Evolutionary conservation across 305 asterid species (phyloP).

Genomic region (Fraxinus albicans): DNA sequence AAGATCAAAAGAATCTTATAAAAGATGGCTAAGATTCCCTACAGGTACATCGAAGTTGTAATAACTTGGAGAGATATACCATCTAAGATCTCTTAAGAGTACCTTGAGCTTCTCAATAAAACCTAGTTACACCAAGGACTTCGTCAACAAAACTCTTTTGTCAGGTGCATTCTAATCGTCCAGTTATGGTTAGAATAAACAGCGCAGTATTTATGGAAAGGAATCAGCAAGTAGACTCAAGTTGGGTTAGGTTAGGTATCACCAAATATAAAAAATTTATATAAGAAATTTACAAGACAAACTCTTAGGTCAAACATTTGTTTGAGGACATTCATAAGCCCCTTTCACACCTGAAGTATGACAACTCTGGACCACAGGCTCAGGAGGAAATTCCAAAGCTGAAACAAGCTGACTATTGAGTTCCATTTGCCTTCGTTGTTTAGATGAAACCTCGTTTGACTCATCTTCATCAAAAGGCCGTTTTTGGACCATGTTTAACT

Average conservation of each 20-base stretch:
- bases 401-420: constrained; percentile 8
- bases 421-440: constrained; percentile 24
- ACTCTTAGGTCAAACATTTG: background rate
- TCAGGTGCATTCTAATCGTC: background rate
- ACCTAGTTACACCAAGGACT: background rate
- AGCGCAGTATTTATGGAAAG: background rate
- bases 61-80: background rate
- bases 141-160: background rate
- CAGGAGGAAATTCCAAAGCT: constrained; percentile 16
- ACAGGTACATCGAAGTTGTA: background rate
- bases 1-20: background rate
- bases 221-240: background rate
- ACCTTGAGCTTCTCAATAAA: background rate
- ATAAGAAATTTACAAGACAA: background rate
- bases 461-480: constrained; percentile 19
- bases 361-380: constrained; percentile 2
- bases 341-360: constrained; percentile 20
- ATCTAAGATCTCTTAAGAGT: background rate
- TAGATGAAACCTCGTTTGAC: constrained; percentile 17
- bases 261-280: background rate
- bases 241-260: background rate
- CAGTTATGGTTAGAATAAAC: background rate
- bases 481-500: constrained; percentile 26
- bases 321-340: background rate
- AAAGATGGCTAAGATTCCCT: background rate